phyloP scores from a whole-genome alignment of 2,329 filamentous ascomycete species.

The Aspergillus pseudoglaucus region DNA sequence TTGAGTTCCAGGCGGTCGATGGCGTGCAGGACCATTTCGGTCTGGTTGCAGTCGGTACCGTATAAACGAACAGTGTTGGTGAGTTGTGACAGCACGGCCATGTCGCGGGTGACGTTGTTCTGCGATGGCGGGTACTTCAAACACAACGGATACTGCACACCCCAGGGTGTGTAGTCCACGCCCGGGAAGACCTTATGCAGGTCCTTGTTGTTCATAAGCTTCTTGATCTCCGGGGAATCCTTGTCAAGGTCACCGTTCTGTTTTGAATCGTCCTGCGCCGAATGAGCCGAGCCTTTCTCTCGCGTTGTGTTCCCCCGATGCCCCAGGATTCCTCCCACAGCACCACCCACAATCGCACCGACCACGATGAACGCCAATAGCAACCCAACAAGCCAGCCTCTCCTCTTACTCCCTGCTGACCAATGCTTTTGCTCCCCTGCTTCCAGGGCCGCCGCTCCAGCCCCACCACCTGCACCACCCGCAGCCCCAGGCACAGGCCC shows the following conservation, averaged over 20 bases:
- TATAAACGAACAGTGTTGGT: conserved; percentile 85
- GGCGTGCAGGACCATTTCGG: conserved; percentile 82
- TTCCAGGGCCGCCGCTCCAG: conserved; percentile 16
- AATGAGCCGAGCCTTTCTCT: conserved; percentile 34
- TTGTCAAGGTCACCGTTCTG: conserved; percentile 65
- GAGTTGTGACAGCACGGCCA: conserved; percentile 83
- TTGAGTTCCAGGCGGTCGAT: conserved; percentile 65
- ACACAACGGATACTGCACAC: conserved; percentile 84
- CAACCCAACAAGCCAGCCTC: conserved; percentile 63
- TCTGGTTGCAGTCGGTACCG: conserved; percentile 96
- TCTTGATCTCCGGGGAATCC: conserved; percentile 72
- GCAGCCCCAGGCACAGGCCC: conserved; percentile 43
- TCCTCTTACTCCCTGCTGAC: conserved; percentile 58
- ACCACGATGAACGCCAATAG: conserved; percentile 61
- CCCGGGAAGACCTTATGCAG: conserved; percentile 92
- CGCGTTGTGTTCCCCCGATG: conserved; percentile 36
- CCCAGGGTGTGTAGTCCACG: conserved; percentile 90
- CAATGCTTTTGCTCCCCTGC: conserved; percentile 59
- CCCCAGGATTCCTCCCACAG: conserved; percentile 66
- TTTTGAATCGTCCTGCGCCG: conserved; percentile 54
- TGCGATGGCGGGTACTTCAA: conserved; percentile 71
- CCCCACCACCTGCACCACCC: too few relatives aligned
- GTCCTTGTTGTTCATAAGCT: conserved; percentile 69
- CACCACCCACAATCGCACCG: conserved; percentile 65
- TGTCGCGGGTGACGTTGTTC: conserved; percentile 87